phyloP scores from a whole-genome alignment of 2,329 filamentous ascomycete species.

The Xylaria multiplex region DNA sequence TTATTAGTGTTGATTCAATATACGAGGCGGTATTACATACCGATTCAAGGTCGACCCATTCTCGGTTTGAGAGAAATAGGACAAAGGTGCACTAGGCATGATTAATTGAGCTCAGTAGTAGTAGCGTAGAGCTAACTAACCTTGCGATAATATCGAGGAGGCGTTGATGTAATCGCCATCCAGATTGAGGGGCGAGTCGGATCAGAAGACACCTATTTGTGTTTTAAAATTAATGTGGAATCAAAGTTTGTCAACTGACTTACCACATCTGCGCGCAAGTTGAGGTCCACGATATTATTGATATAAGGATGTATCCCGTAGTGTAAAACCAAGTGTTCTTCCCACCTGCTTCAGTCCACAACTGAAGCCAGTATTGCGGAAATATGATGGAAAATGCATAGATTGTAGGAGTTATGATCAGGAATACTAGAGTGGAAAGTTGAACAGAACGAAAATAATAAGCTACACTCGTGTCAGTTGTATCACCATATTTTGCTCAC shows the following conservation, averaged over 20 bases:
- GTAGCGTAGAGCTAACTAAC: slow-evolving; percentile 15
- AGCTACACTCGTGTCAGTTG: slow-evolving; percentile 7
- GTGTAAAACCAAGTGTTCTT: slow-evolving; percentile 48
- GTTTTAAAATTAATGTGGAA: too few species aligned
- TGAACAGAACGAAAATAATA: slow-evolving; percentile 40
- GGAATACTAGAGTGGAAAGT: slow-evolving; percentile 42
- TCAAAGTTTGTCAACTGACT: slow-evolving; percentile 20
- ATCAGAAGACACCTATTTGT: slow-evolving; percentile 45
- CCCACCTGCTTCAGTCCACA: slow-evolving; percentile 51
- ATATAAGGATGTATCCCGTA: slow-evolving; percentile 50
- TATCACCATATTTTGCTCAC: not conserved
- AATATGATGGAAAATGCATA: slow-evolving; percentile 52
- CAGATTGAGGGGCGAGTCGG: slow-evolving; percentile 52
- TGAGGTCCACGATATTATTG: slow-evolving; percentile 50
- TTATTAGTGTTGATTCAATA: slow-evolving; percentile 10
- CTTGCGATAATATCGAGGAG: slow-evolving; percentile 48
- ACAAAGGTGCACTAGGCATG: slow-evolving; percentile 51
- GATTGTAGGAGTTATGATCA: slow-evolving; percentile 42
- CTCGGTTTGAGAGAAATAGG: slow-evolving; percentile 54
- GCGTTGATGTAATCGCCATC: slow-evolving; percentile 46
- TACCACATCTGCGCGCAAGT: slow-evolving; percentile 53
- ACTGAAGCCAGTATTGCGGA: slow-evolving; percentile 53
- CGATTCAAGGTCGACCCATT: slow-evolving; percentile 55
- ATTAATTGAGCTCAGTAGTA: not conserved
- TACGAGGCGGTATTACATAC: slow-evolving; percentile 36